Evolutionary conservation across 2,329 filamentous ascomycete species (phyloP).

Genomic region (Aschersonia sp.): DNA sequence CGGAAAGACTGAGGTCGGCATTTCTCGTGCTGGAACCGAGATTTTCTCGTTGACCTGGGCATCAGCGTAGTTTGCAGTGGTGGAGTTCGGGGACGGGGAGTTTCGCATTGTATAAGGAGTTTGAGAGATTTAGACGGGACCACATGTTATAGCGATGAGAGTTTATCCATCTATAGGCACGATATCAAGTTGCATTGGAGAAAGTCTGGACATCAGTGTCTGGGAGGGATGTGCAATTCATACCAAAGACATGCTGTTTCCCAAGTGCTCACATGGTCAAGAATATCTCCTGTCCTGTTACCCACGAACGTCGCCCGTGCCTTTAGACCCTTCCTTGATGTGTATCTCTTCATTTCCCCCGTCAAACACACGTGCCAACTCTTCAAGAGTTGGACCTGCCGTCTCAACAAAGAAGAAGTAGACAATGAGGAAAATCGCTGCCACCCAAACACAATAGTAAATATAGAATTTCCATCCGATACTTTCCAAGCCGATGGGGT

Average conservation of each 20-base stretch:
- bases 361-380: conserved; percentile 18
- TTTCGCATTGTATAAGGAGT: too few relatives aligned
- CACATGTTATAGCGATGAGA: too few relatives aligned
- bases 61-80: not conserved
- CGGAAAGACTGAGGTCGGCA: conserved; percentile 26
- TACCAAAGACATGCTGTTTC: too few relatives aligned
- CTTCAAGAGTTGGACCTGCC: conserved; percentile 19
- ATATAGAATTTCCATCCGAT: conserved; percentile 27
- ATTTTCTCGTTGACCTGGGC: conserved; percentile 27
- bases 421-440: conserved; percentile 19
- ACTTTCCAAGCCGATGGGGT: conserved; percentile 20
- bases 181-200: too few relatives aligned
- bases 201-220: too few relatives aligned
- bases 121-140: too few relatives aligned
- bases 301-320: too few relatives aligned
- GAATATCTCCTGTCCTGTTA: too few relatives aligned
- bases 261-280: too few relatives aligned
- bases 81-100: too few relatives aligned
- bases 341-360: conserved; percentile 11
- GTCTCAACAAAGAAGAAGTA: conserved; percentile 27
- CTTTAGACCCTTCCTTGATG: conserved; percentile 1
- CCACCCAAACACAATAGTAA: conserved; percentile 24
- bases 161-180: too few relatives aligned
- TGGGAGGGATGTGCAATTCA: too few relatives aligned
- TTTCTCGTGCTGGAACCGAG: conserved; percentile 23